These are phyloP conservation scores for Endotrypanum monterogeii DNA, from an alignment of 208 protist genomes.

Conservation along the genomic window DNA sequence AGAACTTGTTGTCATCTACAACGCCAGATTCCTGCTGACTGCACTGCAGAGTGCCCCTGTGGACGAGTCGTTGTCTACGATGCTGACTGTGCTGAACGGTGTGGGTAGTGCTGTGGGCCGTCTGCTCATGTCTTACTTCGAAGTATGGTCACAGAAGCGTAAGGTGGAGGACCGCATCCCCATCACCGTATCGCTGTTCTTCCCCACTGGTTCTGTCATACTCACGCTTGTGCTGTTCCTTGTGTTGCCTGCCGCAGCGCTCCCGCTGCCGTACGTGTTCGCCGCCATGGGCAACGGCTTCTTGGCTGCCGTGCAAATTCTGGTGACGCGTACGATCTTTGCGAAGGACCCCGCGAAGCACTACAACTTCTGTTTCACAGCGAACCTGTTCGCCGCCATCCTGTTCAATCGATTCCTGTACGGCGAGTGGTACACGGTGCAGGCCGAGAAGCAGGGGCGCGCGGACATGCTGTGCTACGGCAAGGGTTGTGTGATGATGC, in stretches of 20 bases:
- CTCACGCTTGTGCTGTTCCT: conserved; percentile 47
- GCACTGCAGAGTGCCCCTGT: conserved; percentile 45
- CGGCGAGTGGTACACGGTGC: conserved; percentile 68
- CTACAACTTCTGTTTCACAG: conserved; percentile 65
- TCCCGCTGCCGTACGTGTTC: conserved; percentile 60
- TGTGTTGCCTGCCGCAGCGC: conserved; percentile 28
- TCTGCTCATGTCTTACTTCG: conserved; percentile 56
- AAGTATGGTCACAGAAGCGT: conserved; percentile 57
- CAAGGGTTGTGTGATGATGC: conserved; percentile 52
- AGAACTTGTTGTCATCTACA: conserved; percentile 60
- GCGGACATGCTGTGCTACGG: conserved; percentile 40
- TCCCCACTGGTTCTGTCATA: conserved; percentile 45
- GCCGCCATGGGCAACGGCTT: conserved; percentile 66
- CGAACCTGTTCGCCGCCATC: conserved; percentile 28
- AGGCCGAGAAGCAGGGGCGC: conserved; percentile 54
- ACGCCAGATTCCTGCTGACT: conserved; percentile 47
- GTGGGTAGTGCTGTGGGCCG: conserved; percentile 68
- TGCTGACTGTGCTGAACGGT: conserved; percentile 64
- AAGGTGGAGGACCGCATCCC: conserved; percentile 61
- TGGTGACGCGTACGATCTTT: conserved; percentile 73
- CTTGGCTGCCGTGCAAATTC: conserved; percentile 30
- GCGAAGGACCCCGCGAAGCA: conserved; percentile 68
- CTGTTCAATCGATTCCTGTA: conserved; percentile 69
- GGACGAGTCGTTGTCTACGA: conserved; percentile 33
- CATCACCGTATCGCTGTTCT: conserved; percentile 47